Evolutionary conservation across 23 red algal species (phyloP).

Genomic region (Gracilaria vermiculophylla): DNA sequence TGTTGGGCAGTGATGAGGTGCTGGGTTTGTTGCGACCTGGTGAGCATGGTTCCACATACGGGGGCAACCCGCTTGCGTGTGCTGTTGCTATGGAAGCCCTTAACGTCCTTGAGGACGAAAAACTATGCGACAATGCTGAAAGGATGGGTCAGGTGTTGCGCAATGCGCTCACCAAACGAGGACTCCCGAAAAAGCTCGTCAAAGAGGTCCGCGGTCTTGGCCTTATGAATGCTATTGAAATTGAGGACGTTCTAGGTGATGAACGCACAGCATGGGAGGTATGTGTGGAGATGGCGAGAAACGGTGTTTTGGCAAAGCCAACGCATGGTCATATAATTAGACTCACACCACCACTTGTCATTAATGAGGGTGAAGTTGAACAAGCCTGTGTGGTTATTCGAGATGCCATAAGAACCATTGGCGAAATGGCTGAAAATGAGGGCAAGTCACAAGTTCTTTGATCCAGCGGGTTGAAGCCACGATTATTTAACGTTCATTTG

Average conservation of each 20-base stretch:
- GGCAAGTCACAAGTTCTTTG: neutral
- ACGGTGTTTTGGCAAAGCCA: conserved; percentile 88
- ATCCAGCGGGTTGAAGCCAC: neutral
- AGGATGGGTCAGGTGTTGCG: conserved; percentile 67
- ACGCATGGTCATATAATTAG: conserved; percentile 94
- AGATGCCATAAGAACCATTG: conserved; percentile 39
- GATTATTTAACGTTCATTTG: too few species aligned
- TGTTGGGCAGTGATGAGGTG: conserved; percentile 83
- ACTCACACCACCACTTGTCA: conserved; percentile 90
- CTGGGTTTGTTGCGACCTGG: conserved; percentile 72
- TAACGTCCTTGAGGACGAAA: conserved; percentile 86
- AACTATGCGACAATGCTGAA: conserved; percentile 59
- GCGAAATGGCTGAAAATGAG: conserved; percentile 15
- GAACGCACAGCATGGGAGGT: conserved; percentile 76
- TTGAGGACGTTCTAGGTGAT: conserved; percentile 47
- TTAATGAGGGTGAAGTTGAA: conserved; percentile 79
- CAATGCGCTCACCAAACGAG: conserved; percentile 35
- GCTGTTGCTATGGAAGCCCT: conserved; percentile 85
- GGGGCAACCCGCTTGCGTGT: conserved; percentile 93
- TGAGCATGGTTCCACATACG: conserved; percentile 99
- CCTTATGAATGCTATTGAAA: conserved; percentile 79
- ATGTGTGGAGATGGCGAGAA: conserved; percentile 74
- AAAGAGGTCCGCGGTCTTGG: conserved; percentile 84
- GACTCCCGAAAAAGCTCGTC: conserved; percentile 23
- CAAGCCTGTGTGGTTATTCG: conserved; percentile 54